A percentile compares a stretch with the other conserved stretches of the same genome.
Conservation (phyloP, 1,139 yeast species). For the Yamadazyma triangularis region DNA sequence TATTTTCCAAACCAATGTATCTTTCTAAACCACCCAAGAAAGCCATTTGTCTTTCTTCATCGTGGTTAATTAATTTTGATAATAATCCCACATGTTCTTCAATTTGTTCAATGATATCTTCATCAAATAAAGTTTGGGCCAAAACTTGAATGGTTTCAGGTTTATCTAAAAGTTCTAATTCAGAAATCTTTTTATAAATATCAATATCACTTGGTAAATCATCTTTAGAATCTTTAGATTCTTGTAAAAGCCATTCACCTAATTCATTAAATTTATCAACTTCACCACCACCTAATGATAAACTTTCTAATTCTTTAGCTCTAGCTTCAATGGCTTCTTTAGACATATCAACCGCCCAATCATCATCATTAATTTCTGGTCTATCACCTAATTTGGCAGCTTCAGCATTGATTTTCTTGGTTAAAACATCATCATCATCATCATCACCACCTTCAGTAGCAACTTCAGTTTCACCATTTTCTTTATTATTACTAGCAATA, state of each 20-base stretch:
- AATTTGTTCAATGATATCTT: conserved; percentile 69
- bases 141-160: conserved; percentile 85
- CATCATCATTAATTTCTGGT: conserved; percentile 75
- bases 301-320: conserved; percentile 77
- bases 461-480: too few species aligned
- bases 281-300: conserved; percentile 39
- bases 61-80: conserved; percentile 64
- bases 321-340: conserved; percentile 95
- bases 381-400: conserved; percentile 57
- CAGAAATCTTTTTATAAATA: conserved; percentile 83
- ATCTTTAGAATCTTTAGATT: conserved; percentile 50
- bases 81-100: conserved; percentile 78
- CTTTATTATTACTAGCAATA: conserved; percentile 67
- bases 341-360: conserved; percentile 98
- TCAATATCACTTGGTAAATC: conserved; percentile 80
- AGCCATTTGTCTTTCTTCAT: conserved; percentile 73
- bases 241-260: conserved; percentile 81
- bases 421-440: conserved; percentile 72
- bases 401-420: conserved; percentile 79
- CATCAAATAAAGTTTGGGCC: conserved; percentile 86
- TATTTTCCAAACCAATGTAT: conserved; percentile 78
- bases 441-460: conserved; percentile 32
- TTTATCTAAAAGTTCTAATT: conserved; percentile 66
- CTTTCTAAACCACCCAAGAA: conserved; percentile 96
- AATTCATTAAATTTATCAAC: conserved; percentile 61